Conservation (phyloP, 2,329 filamentous ascomycete genomes). For the Aspergillus bombycis region DNA sequence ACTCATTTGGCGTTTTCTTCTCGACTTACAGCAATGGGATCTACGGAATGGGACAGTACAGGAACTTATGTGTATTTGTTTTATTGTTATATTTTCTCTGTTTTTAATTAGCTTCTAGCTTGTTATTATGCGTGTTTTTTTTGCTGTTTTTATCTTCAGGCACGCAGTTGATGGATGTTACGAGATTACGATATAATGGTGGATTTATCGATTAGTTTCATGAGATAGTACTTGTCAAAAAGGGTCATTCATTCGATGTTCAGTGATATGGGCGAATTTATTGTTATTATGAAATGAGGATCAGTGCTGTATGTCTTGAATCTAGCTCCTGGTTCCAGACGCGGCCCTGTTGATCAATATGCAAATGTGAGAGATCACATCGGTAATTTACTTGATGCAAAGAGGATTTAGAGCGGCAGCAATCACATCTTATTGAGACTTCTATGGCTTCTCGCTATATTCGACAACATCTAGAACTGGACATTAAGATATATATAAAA, state of each 20-base stretch:
- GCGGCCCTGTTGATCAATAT: neutral
- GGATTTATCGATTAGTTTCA: constrained; percentile 12
- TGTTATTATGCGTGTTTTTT: constrained; percentile 6
- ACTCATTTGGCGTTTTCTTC: constrained; percentile 12
- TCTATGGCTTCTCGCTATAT: neutral
- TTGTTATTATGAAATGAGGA: neutral
- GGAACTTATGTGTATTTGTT: neutral
- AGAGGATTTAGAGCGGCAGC: neutral
- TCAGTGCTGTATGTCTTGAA: neutral
- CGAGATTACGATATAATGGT: constrained; percentile 28
- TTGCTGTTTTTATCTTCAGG: constrained; percentile 12
- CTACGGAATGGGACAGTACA: neutral
- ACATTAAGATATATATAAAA: neutral
- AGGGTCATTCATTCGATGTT: neutral
- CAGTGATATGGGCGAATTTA: constrained; percentile 13
- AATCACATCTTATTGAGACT: neutral
- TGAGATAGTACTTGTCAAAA: constrained; percentile 2
- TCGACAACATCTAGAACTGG: neutral
- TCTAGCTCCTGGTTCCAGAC: neutral
- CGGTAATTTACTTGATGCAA: neutral
- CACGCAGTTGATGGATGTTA: constrained; percentile 20
- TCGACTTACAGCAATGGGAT: constrained; percentile 5
- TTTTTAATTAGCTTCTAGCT: constrained; percentile 5
- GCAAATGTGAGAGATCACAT: neutral
- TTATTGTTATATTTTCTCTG: too few relatives aligned